Evolutionary conservation across 768 basidiomycete genomes (phyloP).

Genomic region (Trametes punicea): DNA sequence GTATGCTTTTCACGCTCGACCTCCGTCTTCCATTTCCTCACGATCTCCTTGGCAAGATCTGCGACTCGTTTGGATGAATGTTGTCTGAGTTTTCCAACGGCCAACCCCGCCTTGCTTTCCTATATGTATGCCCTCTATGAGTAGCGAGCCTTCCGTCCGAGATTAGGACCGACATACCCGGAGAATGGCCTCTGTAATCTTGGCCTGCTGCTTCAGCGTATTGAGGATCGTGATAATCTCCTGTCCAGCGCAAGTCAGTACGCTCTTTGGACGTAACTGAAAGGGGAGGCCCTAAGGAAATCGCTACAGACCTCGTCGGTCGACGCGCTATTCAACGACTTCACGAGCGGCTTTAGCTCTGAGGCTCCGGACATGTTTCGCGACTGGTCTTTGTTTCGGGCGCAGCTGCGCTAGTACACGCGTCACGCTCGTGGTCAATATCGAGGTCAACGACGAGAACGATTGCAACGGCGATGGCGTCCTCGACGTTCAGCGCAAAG

Average conservation of each 20-base stretch:
- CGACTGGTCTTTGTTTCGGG: background rate
- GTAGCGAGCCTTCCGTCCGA: constrained; percentile 14
- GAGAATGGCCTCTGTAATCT: constrained; percentile 68
- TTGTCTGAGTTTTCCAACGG: constrained; percentile 83
- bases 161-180: constrained; percentile 52
- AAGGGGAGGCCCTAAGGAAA: constrained; percentile 36
- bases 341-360: constrained; percentile 79
- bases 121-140: constrained; percentile 29
- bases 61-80: constrained; percentile 71
- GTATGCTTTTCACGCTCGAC: constrained; percentile 64
- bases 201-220: constrained; percentile 60
- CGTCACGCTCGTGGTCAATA: background rate
- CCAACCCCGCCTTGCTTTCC: constrained; percentile 93
- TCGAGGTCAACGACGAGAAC: background rate
- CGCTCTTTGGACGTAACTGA: constrained; percentile 27
- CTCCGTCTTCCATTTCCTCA: constrained; percentile 87
- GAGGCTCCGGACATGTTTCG: constrained; percentile 35
- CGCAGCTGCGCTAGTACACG: constrained; percentile 2
- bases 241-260: constrained; percentile 38
- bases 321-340: constrained; percentile 66
- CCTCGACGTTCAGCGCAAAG: constrained; percentile 11
- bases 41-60: constrained; percentile 85
- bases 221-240: constrained; percentile 60
- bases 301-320: constrained; percentile 50
- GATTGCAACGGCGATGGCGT: background rate